Base-by-base conservation (phyloP, 306 rosid species). In the Abrus precatorius region DNA sequence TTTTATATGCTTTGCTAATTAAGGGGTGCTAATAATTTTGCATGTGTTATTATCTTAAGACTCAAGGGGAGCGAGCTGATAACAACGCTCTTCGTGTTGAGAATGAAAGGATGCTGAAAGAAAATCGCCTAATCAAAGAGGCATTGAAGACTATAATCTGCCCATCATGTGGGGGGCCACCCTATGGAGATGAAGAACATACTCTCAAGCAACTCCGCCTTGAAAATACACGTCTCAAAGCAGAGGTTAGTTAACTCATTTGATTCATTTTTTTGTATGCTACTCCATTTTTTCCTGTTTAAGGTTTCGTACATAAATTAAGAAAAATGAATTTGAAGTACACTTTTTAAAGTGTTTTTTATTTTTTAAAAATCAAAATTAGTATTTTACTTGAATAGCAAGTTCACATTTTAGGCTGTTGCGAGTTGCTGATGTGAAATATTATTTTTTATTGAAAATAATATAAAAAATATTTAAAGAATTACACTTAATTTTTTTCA, bases 121-220 rank as follows among this genome's bases (percentile, higher is more conserved):
- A 94, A 67, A 92, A 85, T 63, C 2, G 55, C 1, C 81, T 78
- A 3, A 55, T 88, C 9, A 80, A 34, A 55, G 97, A 89, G 80
- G 84, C 87, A 6, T 74, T 89, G 13, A 87, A 83, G 78, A 85
- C 55, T 65, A 55, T 82, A 2, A 6, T 65, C 9, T 94, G 98
- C 68, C 71, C 83, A 8, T 7, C 90, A 13, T 92, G 98, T 87
- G 90, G 94, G 13, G 97, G 91, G 69, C 86, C 88, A 7, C 79
- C 90, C 3, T 48, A 6, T 65, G 86, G 65, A 12, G 86, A 82
- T 11, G 88, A 84, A 77, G 88, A 84, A 1, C 80, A 82, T 7
- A 68, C 47, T 61, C 36, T 87, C 11, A 74, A 82, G 7, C 59
- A 76, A 68, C 82, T 94, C 47, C 80, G 66, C 9, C 69, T 33